Evolutionary conservation across 495 filamentous ascomycete species (phyloP), one percentile per base, ranked within the genome.

Genomic region (Hypomontagnella submonticulosa): DNA sequence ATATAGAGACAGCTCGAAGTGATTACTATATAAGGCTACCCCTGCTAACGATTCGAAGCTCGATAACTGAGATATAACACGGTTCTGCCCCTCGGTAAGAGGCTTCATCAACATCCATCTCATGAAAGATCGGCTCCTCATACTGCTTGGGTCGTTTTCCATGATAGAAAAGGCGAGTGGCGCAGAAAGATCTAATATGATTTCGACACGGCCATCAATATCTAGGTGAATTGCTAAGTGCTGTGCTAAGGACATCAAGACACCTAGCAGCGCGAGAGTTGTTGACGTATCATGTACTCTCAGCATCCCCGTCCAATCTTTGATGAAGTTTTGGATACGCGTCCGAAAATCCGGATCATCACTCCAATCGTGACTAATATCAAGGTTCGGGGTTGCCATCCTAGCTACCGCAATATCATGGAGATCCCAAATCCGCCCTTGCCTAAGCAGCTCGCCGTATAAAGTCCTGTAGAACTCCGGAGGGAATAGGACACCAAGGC

Each of bases 361-460:
- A 11, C 50, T 40, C 50, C 54, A 66, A 23, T 33, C 41, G 8
- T 0, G 0, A 36, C 10, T 50, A 9, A 52, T 43, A 41, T 58
- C 42, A n/a, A 32, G 1, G 7, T 11, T 1, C 12, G 27, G 2
- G 9, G 15, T 23, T 19, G n/a, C 1, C 10, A n/a, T 53, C 1
- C 23, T 27, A 6, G 47, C 47, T 16, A 65, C 48, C 12, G 34
- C 10, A 36, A 66, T 54, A 30, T 66, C 62, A 16, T 42, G 55
- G 30, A 59, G 10, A 16, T 66, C 62, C 62, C 62, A 66, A 33
- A 66, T 49, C 11, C 62, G 18, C n/a, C 63, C 63, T 19, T 60
- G 42, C 6, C 56, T 56, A 5, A 60, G 56, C 36, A 66, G 50
- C 6, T n/a, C 13, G 1, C 0, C 18, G 30, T 66, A 61, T 7